Evolutionary conservation across 257 asterid species (phyloP), one percentile per base, ranked within the genome.

Genomic region (Jasminum sambac): DNA sequence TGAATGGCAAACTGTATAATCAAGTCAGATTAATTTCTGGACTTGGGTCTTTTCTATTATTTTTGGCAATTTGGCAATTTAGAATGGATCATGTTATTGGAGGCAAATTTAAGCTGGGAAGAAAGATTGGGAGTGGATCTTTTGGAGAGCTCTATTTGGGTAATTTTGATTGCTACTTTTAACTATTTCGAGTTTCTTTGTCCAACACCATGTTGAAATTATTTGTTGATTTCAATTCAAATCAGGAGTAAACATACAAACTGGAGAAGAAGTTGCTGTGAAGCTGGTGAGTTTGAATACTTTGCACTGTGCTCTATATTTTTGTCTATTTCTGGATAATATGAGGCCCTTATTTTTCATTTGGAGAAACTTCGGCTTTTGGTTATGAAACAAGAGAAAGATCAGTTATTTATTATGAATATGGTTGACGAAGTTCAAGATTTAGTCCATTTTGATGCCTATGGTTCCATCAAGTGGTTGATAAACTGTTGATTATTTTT

Each of bases 61-160:
- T 68, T 41, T 36, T n/a, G n/a, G n/a, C n/a, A n/a, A n/a, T n/a
- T 21, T 77, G 77, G 64, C 61, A 79, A 66, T 60, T 69, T 61
- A 82, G 37, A 11, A 91, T 91, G 97, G 97, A 86, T 87, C 96
- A 79, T 72, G 86, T 87, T 41, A 78, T 91, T 72, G 93, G 95
- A 73, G 89, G 87, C 44, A 91, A 91, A 85, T 91, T 84, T 79
- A 91, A 85, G 90, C 82, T 91, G 38, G 91, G 93, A 72, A 84
- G 93, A 77, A 91, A 91, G 89, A 91, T 91, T 76, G 97, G 97
- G n/a, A 86, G 90, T 58, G 96, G 97, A 89, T 91, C 97, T 59
- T 91, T 91, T 78, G 97, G 97, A 78, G 97, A 91, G 82, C 96
- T 91, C 57, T 91, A 83, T 78, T 74, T 91, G 81, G 97, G 97